phyloP scores from a whole-genome alignment of 139 green algal species.

The Pleodorina starrii region DNA sequence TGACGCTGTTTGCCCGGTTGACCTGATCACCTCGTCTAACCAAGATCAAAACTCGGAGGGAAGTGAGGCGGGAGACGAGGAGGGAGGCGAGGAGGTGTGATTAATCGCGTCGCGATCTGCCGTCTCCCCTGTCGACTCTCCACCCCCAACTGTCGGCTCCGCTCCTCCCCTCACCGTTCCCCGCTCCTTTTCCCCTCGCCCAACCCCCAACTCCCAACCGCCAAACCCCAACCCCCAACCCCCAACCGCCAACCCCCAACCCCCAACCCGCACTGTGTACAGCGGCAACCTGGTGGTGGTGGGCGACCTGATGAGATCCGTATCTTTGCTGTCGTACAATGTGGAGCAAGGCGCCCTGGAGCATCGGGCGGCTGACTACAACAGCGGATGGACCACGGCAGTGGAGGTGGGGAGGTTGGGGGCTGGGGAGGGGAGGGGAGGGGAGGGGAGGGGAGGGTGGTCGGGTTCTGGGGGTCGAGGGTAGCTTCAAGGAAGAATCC shows the following conservation, averaged over 20 bases:
- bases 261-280: background rate
- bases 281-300: conserved; percentile 93
- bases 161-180: background rate
- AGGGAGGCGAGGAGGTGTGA: too few species aligned
- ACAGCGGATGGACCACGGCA: conserved; percentile 30
- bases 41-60: too few species aligned
- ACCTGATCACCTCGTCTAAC: too few species aligned
- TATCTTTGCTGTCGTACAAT: conserved; percentile 90
- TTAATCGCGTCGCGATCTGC: too few species aligned
- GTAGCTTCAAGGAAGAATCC: background rate
- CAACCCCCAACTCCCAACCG: background rate
- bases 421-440: too few species aligned
- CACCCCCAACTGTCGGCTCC: too few species aligned
- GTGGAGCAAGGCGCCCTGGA: conserved; percentile 85
- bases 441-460: background rate
- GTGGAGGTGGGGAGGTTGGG: conserved; percentile 44
- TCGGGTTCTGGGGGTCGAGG: too few species aligned
- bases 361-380: conserved; percentile 61
- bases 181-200: background rate
- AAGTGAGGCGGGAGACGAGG: too few species aligned
- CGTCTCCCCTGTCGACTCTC: too few species aligned
- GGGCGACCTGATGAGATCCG: conserved; percentile 96
- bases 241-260: background rate
- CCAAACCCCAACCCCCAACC: background rate
- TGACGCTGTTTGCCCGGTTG: too few species aligned